These are phyloP conservation scores for Rhizophora apiculata DNA, from an alignment of 345 rosid species.

Conservation along the genomic window DNA sequence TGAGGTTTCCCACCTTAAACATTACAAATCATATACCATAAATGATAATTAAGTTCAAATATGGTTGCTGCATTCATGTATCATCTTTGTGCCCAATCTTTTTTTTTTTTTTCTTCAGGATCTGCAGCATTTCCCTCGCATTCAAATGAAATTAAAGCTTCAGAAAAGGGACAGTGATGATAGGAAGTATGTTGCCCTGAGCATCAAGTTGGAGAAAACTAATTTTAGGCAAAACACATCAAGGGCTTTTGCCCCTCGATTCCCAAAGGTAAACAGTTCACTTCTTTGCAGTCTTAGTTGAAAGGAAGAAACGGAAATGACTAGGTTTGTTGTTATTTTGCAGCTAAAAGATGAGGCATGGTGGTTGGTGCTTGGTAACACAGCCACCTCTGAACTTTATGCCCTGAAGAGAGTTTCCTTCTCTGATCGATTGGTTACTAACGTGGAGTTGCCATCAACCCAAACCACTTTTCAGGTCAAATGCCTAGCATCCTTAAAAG, in stretches of 20 bases:
- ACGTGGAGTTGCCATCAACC: conserved; percentile 68
- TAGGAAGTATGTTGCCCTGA: conserved; percentile 39
- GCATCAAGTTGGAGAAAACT: conserved; percentile 64
- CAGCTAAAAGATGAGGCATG: conserved; percentile 97
- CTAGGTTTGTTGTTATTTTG: conserved; percentile 19
- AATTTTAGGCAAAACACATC: conserved; percentile 54
- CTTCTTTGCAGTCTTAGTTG: conserved; percentile 4
- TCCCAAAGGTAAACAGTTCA: conserved; percentile 64
- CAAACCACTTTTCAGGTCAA: conserved; percentile 53
- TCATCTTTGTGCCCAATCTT: neutral
- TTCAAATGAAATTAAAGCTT: conserved; percentile 62
- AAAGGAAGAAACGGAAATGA: neutral
- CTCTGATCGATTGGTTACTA: conserved; percentile 56
- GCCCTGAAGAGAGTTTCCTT: conserved; percentile 90
- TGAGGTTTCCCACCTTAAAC: neutral
- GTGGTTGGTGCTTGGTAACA: conserved; percentile 90
- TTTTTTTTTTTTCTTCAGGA: conserved; percentile 43
- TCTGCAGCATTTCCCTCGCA: conserved; percentile 67
- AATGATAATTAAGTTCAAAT: no score
- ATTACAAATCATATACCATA: no score
- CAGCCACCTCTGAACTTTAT: conserved; percentile 60
- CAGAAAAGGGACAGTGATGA: conserved; percentile 45
- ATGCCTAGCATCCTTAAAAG: neutral
- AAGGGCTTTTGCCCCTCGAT: conserved; percentile 80
- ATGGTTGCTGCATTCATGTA: neutral